phyloP scores from a whole-genome alignment of 306 rosid genomes.

The Ziziphus jujuba region DNA sequence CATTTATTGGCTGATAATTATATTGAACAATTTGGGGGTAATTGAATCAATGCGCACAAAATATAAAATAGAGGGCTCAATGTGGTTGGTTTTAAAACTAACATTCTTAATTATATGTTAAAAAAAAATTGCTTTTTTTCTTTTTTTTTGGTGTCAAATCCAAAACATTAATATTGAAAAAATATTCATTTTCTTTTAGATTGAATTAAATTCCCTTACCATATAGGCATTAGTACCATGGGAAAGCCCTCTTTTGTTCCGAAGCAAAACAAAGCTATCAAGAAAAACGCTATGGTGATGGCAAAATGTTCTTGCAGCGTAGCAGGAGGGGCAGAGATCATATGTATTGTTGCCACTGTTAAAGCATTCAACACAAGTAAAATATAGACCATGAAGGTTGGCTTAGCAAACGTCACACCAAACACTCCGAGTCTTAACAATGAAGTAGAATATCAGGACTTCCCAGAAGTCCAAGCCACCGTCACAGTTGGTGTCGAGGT shows the following conservation, averaged over 20 bases:
- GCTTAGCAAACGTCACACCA: not conserved
- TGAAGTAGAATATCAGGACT: conserved; percentile 8
- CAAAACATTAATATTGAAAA: too few species aligned
- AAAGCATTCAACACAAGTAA: conserved; percentile 17
- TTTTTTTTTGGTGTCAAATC: too few species aligned
- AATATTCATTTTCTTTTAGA: not conserved
- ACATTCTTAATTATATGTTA: too few species aligned
- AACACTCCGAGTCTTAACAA: conserved; percentile 5
- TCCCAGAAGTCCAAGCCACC: conserved; percentile 12
- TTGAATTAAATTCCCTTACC: not conserved
- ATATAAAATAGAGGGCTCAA: too few species aligned
- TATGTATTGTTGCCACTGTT: not conserved
- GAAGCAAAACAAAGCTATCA: conserved; percentile 9
- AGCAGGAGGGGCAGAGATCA: conserved; percentile 4
- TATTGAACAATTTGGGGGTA: too few species aligned
- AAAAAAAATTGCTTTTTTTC: too few species aligned
- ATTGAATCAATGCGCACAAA: too few species aligned
- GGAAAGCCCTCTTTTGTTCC: not conserved
- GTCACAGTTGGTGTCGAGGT: conserved; percentile 2
- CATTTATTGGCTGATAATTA: too few species aligned
- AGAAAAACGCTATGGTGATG: conserved; percentile 5
- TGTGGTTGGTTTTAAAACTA: too few species aligned
- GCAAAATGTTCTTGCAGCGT: not conserved
- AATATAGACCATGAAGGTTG: not conserved
- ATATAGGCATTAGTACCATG: not conserved